Evolutionary conservation across 768 basidiomycete species (phyloP).

Genomic region (Boletales sp.): DNA sequence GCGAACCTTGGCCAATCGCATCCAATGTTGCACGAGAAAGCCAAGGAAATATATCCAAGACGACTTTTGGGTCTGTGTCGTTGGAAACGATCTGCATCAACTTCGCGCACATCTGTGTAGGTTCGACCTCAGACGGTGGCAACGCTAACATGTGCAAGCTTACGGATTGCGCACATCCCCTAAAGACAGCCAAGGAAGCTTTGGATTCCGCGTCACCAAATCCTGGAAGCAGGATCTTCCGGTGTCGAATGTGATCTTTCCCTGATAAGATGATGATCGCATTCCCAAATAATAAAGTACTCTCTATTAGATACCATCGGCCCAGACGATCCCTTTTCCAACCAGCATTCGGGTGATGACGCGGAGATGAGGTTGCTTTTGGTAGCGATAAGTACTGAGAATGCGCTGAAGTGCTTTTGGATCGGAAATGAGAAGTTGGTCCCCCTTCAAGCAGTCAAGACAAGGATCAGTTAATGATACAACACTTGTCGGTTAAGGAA

Average conservation of each 20-base stretch:
- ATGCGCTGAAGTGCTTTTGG: slow-evolving; percentile 42
- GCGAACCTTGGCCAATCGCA: slow-evolving; percentile 46
- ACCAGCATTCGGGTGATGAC: slow-evolving; percentile 9
- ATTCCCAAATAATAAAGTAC: slow-evolving; percentile 10
- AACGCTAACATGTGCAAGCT: background rate
- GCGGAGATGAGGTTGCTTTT: slow-evolving; percentile 31
- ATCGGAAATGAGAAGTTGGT: slow-evolving; percentile 44
- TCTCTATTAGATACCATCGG: slow-evolving; percentile 31
- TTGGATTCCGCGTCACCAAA: slow-evolving; percentile 52
- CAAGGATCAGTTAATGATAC: background rate
- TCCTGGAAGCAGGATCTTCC: slow-evolving; percentile 52
- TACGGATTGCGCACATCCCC: slow-evolving; percentile 31
- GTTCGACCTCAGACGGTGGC: background rate
- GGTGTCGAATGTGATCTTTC: slow-evolving; percentile 48
- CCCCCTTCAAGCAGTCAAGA: slow-evolving; percentile 29
- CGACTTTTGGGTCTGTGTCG: slow-evolving; percentile 6
- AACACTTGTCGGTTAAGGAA: background rate
- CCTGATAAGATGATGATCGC: slow-evolving; percentile 14
- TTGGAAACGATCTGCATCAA: slow-evolving; percentile 21
- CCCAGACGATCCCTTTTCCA: slow-evolving; percentile 38
- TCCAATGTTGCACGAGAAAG: slow-evolving; percentile 46
- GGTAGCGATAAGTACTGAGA: slow-evolving; percentile 38
- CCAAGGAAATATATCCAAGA: slow-evolving; percentile 26
- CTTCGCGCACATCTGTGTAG: slow-evolving; percentile 22
- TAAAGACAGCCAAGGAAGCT: slow-evolving; percentile 48